Conservation (phyloP, 495 filamentous ascomycete species). For the Penicillium tannophilum region DNA sequence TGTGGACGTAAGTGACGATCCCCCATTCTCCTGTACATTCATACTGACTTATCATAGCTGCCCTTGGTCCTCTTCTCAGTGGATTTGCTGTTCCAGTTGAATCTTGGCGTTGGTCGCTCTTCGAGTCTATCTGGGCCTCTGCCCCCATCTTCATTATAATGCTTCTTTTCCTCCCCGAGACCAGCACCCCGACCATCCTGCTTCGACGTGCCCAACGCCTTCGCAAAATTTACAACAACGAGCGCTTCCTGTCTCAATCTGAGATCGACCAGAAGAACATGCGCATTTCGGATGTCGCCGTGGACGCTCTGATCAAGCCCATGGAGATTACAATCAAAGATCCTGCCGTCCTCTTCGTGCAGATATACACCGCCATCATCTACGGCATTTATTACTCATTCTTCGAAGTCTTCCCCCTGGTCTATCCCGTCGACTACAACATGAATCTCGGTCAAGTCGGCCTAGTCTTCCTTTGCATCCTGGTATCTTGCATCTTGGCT, state of each 20-base stretch:
- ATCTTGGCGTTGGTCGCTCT: conserved; percentile 59
- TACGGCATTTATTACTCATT: conserved; percentile 72
- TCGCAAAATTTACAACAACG: conserved; percentile 45
- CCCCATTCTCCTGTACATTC: background rate
- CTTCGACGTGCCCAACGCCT: conserved; percentile 59
- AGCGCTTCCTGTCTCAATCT: conserved; percentile 46
- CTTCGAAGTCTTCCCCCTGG: conserved; percentile 76
- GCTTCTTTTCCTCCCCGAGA: conserved; percentile 60
- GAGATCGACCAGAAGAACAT: conserved; percentile 56
- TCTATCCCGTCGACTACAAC: conserved; percentile 63
- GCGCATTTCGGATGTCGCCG: conserved; percentile 44
- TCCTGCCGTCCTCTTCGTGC: conserved; percentile 62
- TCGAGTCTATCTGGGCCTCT: conserved; percentile 52
- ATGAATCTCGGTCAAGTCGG: conserved; percentile 64
- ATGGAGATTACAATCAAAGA: conserved; percentile 65
- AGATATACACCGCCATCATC: conserved; percentile 62
- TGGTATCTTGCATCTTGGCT: conserved; percentile 57
- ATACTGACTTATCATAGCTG: conserved; percentile 42
- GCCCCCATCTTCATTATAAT: conserved; percentile 50
- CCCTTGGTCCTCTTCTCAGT: conserved; percentile 63
- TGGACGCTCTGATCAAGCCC: conserved; percentile 64
- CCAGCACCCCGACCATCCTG: conserved; percentile 57
- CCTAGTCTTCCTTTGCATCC: conserved; percentile 65
- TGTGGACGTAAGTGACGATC: conserved; percentile 43
- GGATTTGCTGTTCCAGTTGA: conserved; percentile 61